phyloP scores from a whole-genome alignment of 2,329 filamentous ascomycete genomes.

The Gliomastix tumulicola region DNA sequence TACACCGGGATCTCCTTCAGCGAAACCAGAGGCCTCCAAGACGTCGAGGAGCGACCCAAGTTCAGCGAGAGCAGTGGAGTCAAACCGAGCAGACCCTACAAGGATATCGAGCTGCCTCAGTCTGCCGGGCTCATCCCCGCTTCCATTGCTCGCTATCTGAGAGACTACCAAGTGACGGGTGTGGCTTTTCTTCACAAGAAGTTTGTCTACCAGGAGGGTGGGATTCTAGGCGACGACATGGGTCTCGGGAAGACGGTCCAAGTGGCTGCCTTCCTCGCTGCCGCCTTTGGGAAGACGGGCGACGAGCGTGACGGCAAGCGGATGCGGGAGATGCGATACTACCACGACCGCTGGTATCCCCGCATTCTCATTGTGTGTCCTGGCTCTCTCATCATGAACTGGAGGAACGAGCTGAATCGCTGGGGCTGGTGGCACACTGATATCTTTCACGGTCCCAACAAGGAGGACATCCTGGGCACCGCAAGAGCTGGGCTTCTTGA shows the following conservation, averaged over 20 bases:
- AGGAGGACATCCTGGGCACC: conserved; percentile 64
- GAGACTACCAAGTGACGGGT: conserved; percentile 86
- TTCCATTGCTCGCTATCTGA: conserved; percentile 82
- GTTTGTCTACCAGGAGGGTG: conserved; percentile 87
- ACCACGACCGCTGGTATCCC: conserved; percentile 62
- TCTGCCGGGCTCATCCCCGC: conserved; percentile 81
- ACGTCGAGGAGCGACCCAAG: conserved; percentile 60
- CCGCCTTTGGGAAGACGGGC: conserved; percentile 88
- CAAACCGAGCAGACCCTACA: conserved; percentile 61
- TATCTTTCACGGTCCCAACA: conserved; percentile 63
- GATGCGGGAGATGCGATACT: conserved; percentile 76
- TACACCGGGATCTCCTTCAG: conserved; percentile 70
- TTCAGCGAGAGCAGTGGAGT: conserved; percentile 50
- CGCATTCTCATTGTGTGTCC: conserved; percentile 81
- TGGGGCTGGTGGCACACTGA: conserved; percentile 98
- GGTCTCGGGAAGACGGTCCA: conserved; percentile 95
- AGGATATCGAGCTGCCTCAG: conserved; percentile 67
- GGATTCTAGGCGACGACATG: conserved; percentile 95
- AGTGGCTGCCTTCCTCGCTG: conserved; percentile 85
- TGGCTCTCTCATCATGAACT: conserved; percentile 82
- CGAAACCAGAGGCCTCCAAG: conserved; percentile 20
- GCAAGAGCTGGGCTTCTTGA: conserved; percentile 74
- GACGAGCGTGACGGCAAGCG: conserved; percentile 80
- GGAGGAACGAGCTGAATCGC: conserved; percentile 75
- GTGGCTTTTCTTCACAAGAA: conserved; percentile 78